Base-by-base conservation (phyloP, 2,329 filamentous ascomycete genomes). In the Aureobasidium zeae region DNA sequence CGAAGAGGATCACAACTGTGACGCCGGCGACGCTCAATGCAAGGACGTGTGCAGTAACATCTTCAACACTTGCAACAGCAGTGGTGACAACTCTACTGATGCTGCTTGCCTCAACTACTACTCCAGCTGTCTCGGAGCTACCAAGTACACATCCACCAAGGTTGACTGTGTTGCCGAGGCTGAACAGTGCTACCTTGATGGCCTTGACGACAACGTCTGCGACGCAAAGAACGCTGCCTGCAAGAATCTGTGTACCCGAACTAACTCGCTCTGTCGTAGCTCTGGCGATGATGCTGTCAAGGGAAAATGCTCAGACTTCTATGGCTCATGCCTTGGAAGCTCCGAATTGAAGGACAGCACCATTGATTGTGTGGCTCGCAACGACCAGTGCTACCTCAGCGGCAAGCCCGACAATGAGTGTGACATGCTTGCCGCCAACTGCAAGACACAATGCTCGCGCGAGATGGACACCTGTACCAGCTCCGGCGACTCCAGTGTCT, bases 121-220 rank as follows among this genome's bases (percentile, higher is more conserved):
- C 26, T 22, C 26, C 1, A 13, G 12, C 17, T 39, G 36, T 17
- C 4, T 39, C 10, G 36, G 36, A 8, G 26, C 36, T 10, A 39
- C 25, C 24, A 38, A 38, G 24, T n/a, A 24, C 7, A 29, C 26
- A 12, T 12, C 26, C 12, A 28, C 35, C 4, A 15, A 9, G 10
- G 1, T 29, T 2, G 16, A 30, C 36, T 39, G 36, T n/a, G 25
- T 39, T 11, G 25, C 16, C 12, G 24, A 13, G 9, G 22, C 17
- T n/a, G 34, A 37, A 7, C 13, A 37, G 11, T 37, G 34, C 34
- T 37, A 37, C 16, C 24, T 37, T 3, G 24, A 37, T 15, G 34
- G 34, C 15, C 19, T 19, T 3, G 3, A 5, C 9, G 22, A 28
- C 9, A 2, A 19, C 2, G 3, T 2, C 1, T 29, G 36, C 17